Percentiles rank a stretch among this genome's conserved stretches.
These are phyloP conservation scores for Patellaria atrata DNA, from an alignment of 495 filamentous ascomycete species.

Conservation along the genomic window DNA sequence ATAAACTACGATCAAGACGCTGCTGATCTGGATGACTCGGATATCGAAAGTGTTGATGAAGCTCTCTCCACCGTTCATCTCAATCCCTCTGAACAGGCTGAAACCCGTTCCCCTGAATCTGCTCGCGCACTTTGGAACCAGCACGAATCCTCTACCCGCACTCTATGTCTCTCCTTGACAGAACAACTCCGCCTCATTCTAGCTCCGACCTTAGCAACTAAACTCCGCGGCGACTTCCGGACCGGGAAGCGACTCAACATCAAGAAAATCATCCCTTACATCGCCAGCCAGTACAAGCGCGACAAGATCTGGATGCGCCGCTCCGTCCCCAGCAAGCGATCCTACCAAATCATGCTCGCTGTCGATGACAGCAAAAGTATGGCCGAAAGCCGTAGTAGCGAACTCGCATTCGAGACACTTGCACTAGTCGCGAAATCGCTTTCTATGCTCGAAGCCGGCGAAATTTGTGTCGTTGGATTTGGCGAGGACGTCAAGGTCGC, in stretches of 20 bases:
- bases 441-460: constrained; percentile 82
- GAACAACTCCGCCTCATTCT: constrained; percentile 93
- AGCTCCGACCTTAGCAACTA: constrained; percentile 84
- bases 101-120: constrained; percentile 36
- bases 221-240: constrained; percentile 90
- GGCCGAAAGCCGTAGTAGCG: constrained; percentile 53
- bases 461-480: constrained; percentile 80
- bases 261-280: constrained; percentile 97
- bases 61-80: constrained; percentile 63
- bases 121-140: constrained; percentile 70
- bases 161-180: constrained; percentile 73
- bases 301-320: constrained; percentile 99
- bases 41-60: no score
- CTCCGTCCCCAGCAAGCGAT: constrained; percentile 74
- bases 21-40: constrained; percentile 18
- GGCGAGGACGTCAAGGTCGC: constrained; percentile 75
- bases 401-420: constrained; percentile 80
- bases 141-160: constrained; percentile 69
- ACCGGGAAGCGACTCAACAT: constrained; percentile 98
- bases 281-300: constrained; percentile 90
- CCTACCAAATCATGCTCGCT: constrained; percentile 92
- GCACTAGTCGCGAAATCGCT: constrained; percentile 75
- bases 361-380: constrained; percentile 93
- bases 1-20: constrained; percentile 23
- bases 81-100: no score